Percentiles rank a stretch among this genome's conserved stretches.
phyloP scores from a whole-genome alignment of 805 yeast species.

The Candida ficus region DNA sequence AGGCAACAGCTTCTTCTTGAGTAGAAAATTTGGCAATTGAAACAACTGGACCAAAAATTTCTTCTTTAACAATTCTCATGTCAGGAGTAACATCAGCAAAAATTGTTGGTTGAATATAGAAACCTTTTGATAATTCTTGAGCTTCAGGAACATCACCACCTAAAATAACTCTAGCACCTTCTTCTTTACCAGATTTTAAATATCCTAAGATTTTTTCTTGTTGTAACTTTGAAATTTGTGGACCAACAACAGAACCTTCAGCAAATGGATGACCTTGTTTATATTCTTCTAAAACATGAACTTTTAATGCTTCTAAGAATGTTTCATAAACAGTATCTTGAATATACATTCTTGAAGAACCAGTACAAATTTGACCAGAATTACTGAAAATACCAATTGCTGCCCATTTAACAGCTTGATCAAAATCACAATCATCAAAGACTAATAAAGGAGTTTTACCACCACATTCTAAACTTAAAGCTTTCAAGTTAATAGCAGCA shows the following conservation, averaged over 20 bases:
- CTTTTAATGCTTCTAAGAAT: slow-evolving; percentile 36
- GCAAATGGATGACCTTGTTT: slow-evolving; percentile 42
- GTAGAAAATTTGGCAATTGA: slow-evolving; percentile 38
- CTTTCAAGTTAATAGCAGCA: slow-evolving; percentile 40
- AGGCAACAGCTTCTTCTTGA: slow-evolving; percentile 37
- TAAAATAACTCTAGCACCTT: slow-evolving; percentile 46
- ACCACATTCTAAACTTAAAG: slow-evolving; percentile 47
- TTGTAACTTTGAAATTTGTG: slow-evolving; percentile 49
- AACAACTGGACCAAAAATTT: slow-evolving; percentile 50
- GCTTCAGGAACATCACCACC: slow-evolving; percentile 37
- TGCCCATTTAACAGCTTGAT: slow-evolving; percentile 46
- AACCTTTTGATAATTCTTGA: slow-evolving; percentile 27
- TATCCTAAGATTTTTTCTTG: slow-evolving; percentile 42
- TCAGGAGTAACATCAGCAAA: slow-evolving; percentile 38
- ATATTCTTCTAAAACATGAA: slow-evolving; percentile 31
- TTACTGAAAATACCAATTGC: slow-evolving; percentile 53
- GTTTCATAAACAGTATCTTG: slow-evolving; percentile 51
- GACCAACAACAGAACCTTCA: slow-evolving; percentile 42
- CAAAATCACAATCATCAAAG: slow-evolving; percentile 43
- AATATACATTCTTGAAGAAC: slow-evolving; percentile 54
- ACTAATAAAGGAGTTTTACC: slow-evolving; percentile 46
- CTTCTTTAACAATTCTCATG: slow-evolving; percentile 41
- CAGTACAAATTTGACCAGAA: slow-evolving; percentile 62
- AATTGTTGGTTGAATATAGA: slow-evolving; percentile 42
- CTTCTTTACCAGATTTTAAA: slow-evolving; percentile 42